Conservation (phyloP, 23 red algal genomes). For the Pyropia yezoensis region DNA sequence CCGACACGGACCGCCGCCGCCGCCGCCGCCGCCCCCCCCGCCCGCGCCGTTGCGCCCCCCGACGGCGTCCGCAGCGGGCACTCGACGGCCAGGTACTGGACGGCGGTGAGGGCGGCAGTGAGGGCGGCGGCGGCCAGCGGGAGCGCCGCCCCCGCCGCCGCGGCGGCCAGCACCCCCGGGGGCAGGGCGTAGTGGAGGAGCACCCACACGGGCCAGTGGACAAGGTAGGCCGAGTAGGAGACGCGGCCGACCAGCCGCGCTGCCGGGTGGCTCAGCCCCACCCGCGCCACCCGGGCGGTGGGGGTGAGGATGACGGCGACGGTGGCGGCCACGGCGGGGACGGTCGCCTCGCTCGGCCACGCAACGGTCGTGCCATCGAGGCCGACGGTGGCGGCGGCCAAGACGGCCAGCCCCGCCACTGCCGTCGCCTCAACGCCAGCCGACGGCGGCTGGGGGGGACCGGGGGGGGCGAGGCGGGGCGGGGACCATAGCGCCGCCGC, state of each 20-base stretch:
- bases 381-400: too few relatives aligned
- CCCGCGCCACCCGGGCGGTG: not conserved
- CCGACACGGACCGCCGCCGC: too few relatives aligned
- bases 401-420: too few relatives aligned
- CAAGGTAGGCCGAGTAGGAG: slow-evolving; percentile 3
- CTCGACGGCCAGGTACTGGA: not conserved
- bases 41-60: too few relatives aligned
- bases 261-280: not conserved
- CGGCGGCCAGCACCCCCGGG: not conserved
- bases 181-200: not conserved
- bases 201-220: slow-evolving; percentile 1
- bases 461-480: too few relatives aligned
- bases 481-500: too few relatives aligned
- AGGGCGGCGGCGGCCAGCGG: not conserved
- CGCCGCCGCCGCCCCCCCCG: too few relatives aligned
- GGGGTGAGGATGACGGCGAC: not conserved
- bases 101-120: not conserved
- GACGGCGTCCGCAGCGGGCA: not conserved
- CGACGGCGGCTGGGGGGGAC: too few relatives aligned
- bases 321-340: not conserved
- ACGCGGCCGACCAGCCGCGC: not conserved
- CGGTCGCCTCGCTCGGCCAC: not conserved
- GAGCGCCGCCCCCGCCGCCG: not conserved
- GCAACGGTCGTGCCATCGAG: not conserved
- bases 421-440: too few relatives aligned